phyloP scores from a whole-genome alignment of 169 alveolate genomes.

The Plasmodium inui region DNA sequence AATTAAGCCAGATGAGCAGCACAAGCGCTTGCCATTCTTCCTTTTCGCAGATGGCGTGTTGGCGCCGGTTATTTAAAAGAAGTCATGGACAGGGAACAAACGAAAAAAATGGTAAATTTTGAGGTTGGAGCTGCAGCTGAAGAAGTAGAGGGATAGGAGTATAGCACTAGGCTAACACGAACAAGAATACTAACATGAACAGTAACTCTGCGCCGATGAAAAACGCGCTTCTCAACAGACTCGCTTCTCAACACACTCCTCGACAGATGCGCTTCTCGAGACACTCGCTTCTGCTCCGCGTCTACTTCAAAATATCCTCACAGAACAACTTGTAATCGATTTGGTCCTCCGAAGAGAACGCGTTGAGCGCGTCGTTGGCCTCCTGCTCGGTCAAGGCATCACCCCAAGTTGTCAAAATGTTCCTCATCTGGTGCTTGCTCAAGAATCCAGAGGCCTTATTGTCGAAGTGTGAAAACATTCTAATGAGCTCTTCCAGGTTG shows the following conservation, averaged over 20 bases:
- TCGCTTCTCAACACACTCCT: not conserved
- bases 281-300: not conserved
- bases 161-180: not conserved
- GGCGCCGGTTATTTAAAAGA: not conserved
- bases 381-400: constrained; percentile 81
- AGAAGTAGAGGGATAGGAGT: not conserved
- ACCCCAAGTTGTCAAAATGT: constrained; percentile 82
- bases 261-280: not conserved
- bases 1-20: not conserved
- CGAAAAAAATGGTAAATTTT: not conserved
- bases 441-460: constrained; percentile 75
- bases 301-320: constrained; percentile 42
- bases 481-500: constrained; percentile 78
- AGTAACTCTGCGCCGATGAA: not conserved
- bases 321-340: constrained; percentile 52
- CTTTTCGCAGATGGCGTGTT: not conserved
- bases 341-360: constrained; percentile 47
- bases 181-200: too few relatives aligned
- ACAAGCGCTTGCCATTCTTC: not conserved
- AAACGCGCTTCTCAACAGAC: too few relatives aligned
- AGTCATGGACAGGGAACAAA: not conserved
- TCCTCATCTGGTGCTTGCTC: constrained; percentile 78
- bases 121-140: not conserved
- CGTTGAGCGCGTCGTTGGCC: constrained; percentile 72
- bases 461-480: constrained; percentile 80